Conservation (phyloP, 2,329 filamentous ascomycete genomes). For the Microdochium bolleyi region DNA sequence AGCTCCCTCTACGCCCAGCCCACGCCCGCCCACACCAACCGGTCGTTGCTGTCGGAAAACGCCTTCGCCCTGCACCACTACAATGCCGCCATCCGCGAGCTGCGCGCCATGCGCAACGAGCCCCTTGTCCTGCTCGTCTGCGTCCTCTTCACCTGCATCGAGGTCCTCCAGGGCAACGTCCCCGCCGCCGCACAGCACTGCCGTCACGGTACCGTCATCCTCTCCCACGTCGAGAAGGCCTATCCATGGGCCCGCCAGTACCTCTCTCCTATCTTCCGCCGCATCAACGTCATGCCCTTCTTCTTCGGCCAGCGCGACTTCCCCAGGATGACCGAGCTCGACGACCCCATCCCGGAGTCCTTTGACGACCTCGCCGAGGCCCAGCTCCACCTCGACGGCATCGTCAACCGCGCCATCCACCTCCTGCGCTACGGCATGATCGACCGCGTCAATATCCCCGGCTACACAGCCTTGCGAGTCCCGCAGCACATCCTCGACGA, state of each 20-base stretch:
- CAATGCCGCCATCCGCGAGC: constrained; percentile 27
- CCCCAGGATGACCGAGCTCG: constrained; percentile 13
- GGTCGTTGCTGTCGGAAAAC: constrained; percentile 9
- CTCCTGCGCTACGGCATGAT: constrained; percentile 19
- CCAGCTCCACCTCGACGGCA: constrained; percentile 19
- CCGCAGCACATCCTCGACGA: constrained; percentile 10
- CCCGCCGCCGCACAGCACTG: constrained; percentile 26
- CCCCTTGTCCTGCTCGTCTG: constrained; percentile 29
- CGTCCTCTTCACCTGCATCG: constrained; percentile 34
- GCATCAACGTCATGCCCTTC: constrained; percentile 28
- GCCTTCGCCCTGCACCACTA: constrained; percentile 29
- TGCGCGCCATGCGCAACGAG: constrained; percentile 19
- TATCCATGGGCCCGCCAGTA: constrained; percentile 20
- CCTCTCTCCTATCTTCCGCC: constrained; percentile 26
- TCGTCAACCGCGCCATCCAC: constrained; percentile 16
- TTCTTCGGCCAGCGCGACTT: constrained; percentile 25
- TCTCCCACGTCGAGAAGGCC: constrained; percentile 16
- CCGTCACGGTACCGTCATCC: constrained; percentile 27
- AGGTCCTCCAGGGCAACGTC: constrained; percentile 28
- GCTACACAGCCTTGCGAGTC: constrained; percentile 4
- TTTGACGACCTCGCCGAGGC: constrained; percentile 17
- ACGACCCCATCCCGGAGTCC: constrained; percentile 9
- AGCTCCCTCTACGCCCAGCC: constrained; percentile 27
- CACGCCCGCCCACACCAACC: neutral
- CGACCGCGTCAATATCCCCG: constrained; percentile 14